Base-by-base conservation (phyloP, 108 stramenopile species). In the Mediolabrus comicus region DNA sequence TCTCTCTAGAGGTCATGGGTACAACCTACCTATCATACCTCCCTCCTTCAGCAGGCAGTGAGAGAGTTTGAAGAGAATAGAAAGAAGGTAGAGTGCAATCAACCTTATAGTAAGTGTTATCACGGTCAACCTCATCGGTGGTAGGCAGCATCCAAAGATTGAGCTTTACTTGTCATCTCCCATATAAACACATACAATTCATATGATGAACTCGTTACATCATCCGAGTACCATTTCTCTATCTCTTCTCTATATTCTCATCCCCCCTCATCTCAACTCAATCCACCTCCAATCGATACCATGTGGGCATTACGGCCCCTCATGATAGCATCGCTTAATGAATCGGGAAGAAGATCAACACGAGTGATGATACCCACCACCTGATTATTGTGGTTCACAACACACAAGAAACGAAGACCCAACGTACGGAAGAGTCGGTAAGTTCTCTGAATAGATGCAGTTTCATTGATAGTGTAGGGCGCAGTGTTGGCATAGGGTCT, bases 401-500 rank as follows among this genome's bases (percentile, higher is more conserved):
- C 98, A 65, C 90, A 92, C 24, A 98, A 81, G 59, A 95, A 95
- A 9, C 98, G 94, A 53, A 98, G 80, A 26, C 98, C 98, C 19
- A 98, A 80, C 0, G 98, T 98, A 32, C 97, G 95, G 84, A 98
- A 98, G 22, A 97, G 68, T 8, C 97, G 92, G 74, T 98, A 98
- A 5, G 98, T 93, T 14, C 97, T 67, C 80, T 93, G 89, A 59
- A 97, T 86, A 7, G 96, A 97, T 4, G 96, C 95, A 22, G 92
- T 96, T 56, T 95, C 94, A 65, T 92, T 92, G 62, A 98, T 87
- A 27, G 95, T 92, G 77, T 96, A 95, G 16, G 98, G 96, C 29
- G 96, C 96, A 34, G 96, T 97, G 83, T 97, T 96, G 30, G 94
- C 93, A 71, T 97, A 97, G n/a, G 98, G 98, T 49, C 96, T 79